Evolutionary conservation across 352 stramenopile species (phyloP).

Genomic region (Thalassiosira sp.): DNA sequence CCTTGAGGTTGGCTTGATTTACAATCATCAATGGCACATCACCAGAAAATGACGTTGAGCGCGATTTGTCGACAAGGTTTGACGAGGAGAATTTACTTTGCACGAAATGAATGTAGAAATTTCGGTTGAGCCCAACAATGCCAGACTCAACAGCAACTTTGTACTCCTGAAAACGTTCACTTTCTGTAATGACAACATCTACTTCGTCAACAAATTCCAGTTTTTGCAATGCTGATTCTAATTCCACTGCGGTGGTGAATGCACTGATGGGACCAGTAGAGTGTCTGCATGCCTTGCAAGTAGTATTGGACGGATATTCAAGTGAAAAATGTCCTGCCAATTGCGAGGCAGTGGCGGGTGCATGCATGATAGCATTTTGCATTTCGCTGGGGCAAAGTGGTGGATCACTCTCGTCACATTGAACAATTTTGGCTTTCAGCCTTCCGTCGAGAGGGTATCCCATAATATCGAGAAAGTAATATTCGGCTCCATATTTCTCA

Average conservation of each 20-base stretch:
- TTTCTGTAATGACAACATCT: conserved; percentile 65
- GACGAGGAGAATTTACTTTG: conserved; percentile 24
- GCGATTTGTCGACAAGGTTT: conserved; percentile 17
- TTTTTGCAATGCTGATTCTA: conserved; percentile 76
- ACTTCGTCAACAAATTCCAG: conserved; percentile 81
- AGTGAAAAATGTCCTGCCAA: conserved; percentile 82
- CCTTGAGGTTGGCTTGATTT: conserved; percentile 28
- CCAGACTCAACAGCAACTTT: conserved; percentile 59
- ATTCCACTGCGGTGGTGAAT: conserved; percentile 62
- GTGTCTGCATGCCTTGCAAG: conserved; percentile 64
- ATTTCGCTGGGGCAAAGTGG: conserved; percentile 21
- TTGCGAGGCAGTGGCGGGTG: conserved; percentile 31
- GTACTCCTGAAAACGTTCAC: conserved; percentile 49
- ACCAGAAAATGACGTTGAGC: conserved; percentile 40
- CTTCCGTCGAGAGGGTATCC: conserved; percentile 29
- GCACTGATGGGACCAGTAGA: conserved; percentile 57
- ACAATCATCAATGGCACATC: conserved; percentile 44
- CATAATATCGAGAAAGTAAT: conserved; percentile 55
- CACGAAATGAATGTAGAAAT: conserved; percentile 64
- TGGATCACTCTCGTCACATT: conserved; percentile 20
- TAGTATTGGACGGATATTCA: conserved; percentile 57
- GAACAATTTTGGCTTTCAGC: conserved; percentile 24
- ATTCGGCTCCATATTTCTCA: conserved; percentile 38
- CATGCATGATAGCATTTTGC: conserved; percentile 31
- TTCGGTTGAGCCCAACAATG: conserved; percentile 53